Conservation (phyloP, 2,329 filamentous ascomycete species). For the Arthrocladium fulminans region DNA sequence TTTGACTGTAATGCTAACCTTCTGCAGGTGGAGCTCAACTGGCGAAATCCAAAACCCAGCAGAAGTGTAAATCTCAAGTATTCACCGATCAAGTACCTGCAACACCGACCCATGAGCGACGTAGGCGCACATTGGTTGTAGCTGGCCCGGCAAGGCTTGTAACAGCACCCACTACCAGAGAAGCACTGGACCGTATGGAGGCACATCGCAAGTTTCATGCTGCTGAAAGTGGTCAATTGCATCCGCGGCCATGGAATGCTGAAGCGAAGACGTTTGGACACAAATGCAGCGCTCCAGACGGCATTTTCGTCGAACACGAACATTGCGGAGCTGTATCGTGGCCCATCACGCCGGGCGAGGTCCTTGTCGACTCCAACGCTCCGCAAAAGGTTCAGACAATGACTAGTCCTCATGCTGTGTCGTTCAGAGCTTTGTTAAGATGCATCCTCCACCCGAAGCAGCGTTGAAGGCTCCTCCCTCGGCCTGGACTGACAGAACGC, state of each 20-base stretch:
- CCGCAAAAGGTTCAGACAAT: conserved; percentile 14
- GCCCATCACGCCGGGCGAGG: conserved; percentile 13
- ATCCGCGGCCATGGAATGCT: conserved; percentile 13
- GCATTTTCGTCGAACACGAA: conserved; percentile 12
- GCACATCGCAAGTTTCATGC: conserved; percentile 20
- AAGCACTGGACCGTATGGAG: conserved; percentile 21
- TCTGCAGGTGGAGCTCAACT: background rate
- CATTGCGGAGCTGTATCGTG: conserved; percentile 16
- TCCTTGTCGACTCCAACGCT: conserved; percentile 13
- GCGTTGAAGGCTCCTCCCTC: conserved; percentile 16
- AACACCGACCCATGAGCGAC: conserved; percentile 6
- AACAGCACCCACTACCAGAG: conserved; percentile 12
- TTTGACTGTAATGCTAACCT: background rate
- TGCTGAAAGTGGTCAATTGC: conserved; percentile 21
- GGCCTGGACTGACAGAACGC: conserved; percentile 20
- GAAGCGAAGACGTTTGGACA: conserved; percentile 10
- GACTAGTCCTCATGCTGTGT: conserved; percentile 15
- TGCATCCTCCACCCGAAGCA: conserved; percentile 12
- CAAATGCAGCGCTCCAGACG: conserved; percentile 14
- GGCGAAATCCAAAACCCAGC: background rate
- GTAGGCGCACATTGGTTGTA: conserved; percentile 14
- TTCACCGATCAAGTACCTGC: conserved; percentile 5
- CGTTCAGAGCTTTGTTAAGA: conserved; percentile 20
- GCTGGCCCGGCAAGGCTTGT: conserved; percentile 9
- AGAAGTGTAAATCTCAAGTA: conserved; percentile 1